These are phyloP conservation scores for Cryphonectria radicalis DNA, from an alignment of 2,329 filamentous ascomycete species.

Conservation along the genomic window DNA sequence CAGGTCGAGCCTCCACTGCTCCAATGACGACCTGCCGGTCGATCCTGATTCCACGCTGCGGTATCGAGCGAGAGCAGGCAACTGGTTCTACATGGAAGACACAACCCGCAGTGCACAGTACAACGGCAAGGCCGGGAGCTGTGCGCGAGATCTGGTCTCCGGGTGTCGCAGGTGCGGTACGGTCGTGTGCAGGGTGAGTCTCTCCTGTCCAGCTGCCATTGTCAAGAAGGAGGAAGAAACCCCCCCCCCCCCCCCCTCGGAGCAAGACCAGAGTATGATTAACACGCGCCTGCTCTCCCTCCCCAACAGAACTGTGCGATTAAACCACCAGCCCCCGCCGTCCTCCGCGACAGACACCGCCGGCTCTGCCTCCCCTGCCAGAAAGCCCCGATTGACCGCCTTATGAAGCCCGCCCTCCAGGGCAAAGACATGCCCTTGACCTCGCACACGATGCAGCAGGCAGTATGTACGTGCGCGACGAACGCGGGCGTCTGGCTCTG, in stretches of 20 bases:
- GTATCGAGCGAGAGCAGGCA: constrained; percentile 60
- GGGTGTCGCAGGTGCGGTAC: constrained; percentile 78
- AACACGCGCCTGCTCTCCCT: not conserved
- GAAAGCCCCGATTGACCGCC: constrained; percentile 67
- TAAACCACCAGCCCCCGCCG: constrained; percentile 72
- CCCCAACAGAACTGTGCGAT: constrained; percentile 80
- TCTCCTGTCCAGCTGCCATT: not conserved
- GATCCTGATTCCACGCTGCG: constrained; percentile 61
- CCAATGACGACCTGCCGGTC: constrained; percentile 66
- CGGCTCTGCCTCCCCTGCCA: constrained; percentile 79
- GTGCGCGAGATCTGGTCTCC: constrained; percentile 85
- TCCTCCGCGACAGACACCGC: constrained; percentile 76
- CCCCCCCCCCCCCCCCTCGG: constrained; percentile 6
- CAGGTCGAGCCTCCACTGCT: constrained; percentile 76
- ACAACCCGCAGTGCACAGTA: constrained; percentile 50
- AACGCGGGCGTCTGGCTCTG: constrained; percentile 77
- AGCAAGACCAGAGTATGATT: not conserved
- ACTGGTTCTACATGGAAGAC: constrained; percentile 65
- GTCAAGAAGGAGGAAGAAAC: too few relatives aligned
- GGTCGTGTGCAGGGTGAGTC: constrained; percentile 78
- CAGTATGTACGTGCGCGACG: constrained; percentile 56
- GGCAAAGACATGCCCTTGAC: constrained; percentile 52
- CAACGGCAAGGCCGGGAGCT: constrained; percentile 73
- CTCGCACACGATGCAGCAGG: constrained; percentile 60
- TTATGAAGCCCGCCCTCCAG: constrained; percentile 49